Evolutionary conservation across 73 alveolate species (phyloP), one percentile per base, ranked within the genome.

Genomic region (Effrenium voratum): DNA sequence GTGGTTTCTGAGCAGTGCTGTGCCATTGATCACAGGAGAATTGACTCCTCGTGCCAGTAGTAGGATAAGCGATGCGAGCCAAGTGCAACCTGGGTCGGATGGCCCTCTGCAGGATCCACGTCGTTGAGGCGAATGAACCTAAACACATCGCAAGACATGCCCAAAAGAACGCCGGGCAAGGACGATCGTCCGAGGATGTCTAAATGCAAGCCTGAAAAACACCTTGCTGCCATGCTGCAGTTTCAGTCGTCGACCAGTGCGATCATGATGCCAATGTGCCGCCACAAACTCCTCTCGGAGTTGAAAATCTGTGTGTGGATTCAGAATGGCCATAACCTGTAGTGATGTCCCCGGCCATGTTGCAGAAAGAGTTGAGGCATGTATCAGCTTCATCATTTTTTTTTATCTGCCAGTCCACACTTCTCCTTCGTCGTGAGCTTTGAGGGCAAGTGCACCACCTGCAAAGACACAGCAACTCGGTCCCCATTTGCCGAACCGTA

Each of bases 211-310:
- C 45, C 19, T 28, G 36, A 2, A 15, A 5, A 16, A 73, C 1
- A 28, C 3, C 0, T 46, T 0, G 26, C 28, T 30, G 3, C 28
- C 76, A 15, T 13, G 93, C 13, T 28, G 66, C 94, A 86, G 68
- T 66, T 86, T 86, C 70, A 86, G 50, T 26, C 94, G 82, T 38
- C 83, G 94, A 36, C 94, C 94, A 0, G 94, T 66, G 28, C 94
- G 84, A 34, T 86, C 94, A 68, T 86, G 94, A 49, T 86, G 94
- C 94, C 94, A 86, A 38, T 86, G 94, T 32, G 94, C 94, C 1
- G 94, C 77, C 68, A 86, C 79, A 44, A 86, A 86, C 34, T 86
- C 94, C 82, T 70, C 75, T 8, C 34, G n/a, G n/a, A n/a, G n/a
- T n/a, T n/a, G n/a, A n/a, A n/a, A n/a, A n/a, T n/a, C n/a, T n/a